Conservation (phyloP, 768 basidiomycete genomes). For the Panus rudis region DNA sequence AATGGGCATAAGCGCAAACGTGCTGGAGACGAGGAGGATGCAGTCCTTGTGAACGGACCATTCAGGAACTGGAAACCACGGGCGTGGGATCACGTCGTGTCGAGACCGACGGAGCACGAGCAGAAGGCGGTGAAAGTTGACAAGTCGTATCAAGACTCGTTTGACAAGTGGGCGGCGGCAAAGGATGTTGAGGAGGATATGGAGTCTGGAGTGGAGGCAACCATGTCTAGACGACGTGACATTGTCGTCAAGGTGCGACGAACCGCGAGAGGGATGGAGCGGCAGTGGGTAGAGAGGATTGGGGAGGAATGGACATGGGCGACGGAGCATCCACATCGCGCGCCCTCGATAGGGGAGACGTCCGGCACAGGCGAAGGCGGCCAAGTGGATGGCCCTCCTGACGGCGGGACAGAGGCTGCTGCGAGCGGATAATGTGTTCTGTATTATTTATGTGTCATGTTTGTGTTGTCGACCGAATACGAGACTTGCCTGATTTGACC, state of each 20-base stretch:
- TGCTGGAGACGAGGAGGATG: slow-evolving; percentile 22
- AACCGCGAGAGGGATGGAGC: slow-evolving; percentile 50
- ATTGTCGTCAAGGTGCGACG: slow-evolving; percentile 53
- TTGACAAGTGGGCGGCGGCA: slow-evolving; percentile 19
- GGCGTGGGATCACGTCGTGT: no score
- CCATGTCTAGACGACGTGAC: slow-evolving; percentile 40
- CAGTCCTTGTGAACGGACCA: no score
- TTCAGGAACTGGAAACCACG: no score
- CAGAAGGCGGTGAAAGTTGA: slow-evolving; percentile 15
- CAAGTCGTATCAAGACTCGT: slow-evolving; percentile 35
- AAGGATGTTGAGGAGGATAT: slow-evolving; percentile 12
- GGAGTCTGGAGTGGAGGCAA: slow-evolving; percentile 27
- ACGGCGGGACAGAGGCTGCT: no score
- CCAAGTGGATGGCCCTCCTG: no score
- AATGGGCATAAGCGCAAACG: slow-evolving; percentile 33
- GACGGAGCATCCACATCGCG: slow-evolving; percentile 2
- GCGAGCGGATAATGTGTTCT: no score
- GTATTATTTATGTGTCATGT: no score
- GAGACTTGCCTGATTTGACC: no score
- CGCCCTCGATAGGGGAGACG: no score
- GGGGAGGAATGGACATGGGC: slow-evolving; percentile 65
- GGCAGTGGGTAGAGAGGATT: slow-evolving; percentile 63
- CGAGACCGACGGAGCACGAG: slow-evolving; percentile 25
- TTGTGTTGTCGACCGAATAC: no score
- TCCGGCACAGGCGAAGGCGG: no score